Evolutionary conservation across 805 yeast species (phyloP).

Genomic region (Martiniozyma abietophila): DNA sequence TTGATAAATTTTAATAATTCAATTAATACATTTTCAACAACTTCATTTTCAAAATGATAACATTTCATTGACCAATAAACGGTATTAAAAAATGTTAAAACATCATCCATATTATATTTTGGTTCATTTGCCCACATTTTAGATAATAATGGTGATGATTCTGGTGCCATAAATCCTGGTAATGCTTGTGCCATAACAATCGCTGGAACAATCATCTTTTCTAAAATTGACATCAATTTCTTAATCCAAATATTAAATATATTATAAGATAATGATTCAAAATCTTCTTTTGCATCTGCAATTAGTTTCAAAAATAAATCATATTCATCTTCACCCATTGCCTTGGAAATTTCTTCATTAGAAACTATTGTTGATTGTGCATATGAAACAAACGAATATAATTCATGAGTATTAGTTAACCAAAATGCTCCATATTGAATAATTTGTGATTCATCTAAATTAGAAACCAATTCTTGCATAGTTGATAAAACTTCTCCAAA

Average conservation of each 20-base stretch:
- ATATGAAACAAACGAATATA: conserved; percentile 87
- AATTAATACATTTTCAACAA: conserved; percentile 71
- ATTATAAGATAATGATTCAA: conserved; percentile 86
- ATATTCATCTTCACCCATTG: conserved; percentile 84
- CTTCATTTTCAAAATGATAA: conserved; percentile 77
- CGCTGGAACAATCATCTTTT: conserved; percentile 89
- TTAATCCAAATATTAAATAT: conserved; percentile 96
- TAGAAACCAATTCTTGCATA: conserved; percentile 74
- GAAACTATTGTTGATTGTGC: conserved; percentile 89
- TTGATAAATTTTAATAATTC: conserved; percentile 83
- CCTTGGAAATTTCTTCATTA: conserved; percentile 68
- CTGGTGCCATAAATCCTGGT: conserved; percentile 92
- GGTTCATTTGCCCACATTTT: conserved; percentile 68
- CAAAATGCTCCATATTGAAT: conserved; percentile 94
- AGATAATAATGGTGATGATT: conserved; percentile 67
- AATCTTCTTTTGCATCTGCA: conserved; percentile 87
- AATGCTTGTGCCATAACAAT: conserved; percentile 89
- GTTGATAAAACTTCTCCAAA: conserved; percentile 81
- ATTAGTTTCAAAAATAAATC: conserved; percentile 83
- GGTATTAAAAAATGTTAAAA: conserved; percentile 78
- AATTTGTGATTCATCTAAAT: conserved; percentile 77
- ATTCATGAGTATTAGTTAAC: conserved; percentile 93
- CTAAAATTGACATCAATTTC: conserved; percentile 83
- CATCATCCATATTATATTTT: conserved; percentile 89
- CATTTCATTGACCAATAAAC: conserved; percentile 91